phyloP scores from a whole-genome alignment of 2,329 filamentous ascomycete genomes.

The Colletotrichum eremochloae region DNA sequence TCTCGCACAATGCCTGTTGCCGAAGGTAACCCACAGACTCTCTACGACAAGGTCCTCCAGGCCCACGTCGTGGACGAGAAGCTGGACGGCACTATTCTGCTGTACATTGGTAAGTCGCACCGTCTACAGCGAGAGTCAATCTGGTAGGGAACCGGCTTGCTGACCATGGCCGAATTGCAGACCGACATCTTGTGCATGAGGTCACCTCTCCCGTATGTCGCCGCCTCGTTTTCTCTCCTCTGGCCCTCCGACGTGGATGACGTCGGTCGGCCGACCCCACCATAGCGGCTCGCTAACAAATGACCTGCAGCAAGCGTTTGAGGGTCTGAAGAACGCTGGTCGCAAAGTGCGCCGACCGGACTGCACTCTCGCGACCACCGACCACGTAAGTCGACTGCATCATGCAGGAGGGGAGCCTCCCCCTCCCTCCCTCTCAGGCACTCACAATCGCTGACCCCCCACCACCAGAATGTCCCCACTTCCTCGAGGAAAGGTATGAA shows the following conservation, averaged over 20 bases:
- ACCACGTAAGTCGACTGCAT: constrained; percentile 78
- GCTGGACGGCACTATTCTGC: constrained; percentile 89
- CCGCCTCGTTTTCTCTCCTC: constrained; percentile 3
- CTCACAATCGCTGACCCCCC: constrained; percentile 16
- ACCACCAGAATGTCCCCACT: constrained; percentile 87
- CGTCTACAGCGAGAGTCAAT: background rate
- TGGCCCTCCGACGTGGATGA: constrained; percentile 20
- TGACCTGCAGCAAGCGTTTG: constrained; percentile 85
- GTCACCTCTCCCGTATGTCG: constrained; percentile 87
- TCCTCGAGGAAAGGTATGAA: constrained; percentile 92
- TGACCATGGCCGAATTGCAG: constrained; percentile 57
- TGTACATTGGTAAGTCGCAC: constrained; percentile 84
- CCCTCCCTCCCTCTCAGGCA: background rate
- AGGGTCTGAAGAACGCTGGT: constrained; percentile 90
- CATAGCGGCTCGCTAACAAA: constrained; percentile 42
- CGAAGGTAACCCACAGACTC: constrained; percentile 80
- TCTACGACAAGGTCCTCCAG: constrained; percentile 98
- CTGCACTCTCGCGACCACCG: constrained; percentile 95
- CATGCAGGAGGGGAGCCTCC: background rate
- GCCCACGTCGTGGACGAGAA: constrained; percentile 96
- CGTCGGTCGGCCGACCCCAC: constrained; percentile 36
- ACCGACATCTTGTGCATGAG: constrained; percentile 97
- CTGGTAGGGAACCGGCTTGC: constrained; percentile 2
- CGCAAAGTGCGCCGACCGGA: constrained; percentile 92
- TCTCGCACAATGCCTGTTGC: constrained; percentile 78